Base-by-base conservation (phyloP, 2,329 filamentous ascomycete genomes). In the Lizonia empirigonia region DNA sequence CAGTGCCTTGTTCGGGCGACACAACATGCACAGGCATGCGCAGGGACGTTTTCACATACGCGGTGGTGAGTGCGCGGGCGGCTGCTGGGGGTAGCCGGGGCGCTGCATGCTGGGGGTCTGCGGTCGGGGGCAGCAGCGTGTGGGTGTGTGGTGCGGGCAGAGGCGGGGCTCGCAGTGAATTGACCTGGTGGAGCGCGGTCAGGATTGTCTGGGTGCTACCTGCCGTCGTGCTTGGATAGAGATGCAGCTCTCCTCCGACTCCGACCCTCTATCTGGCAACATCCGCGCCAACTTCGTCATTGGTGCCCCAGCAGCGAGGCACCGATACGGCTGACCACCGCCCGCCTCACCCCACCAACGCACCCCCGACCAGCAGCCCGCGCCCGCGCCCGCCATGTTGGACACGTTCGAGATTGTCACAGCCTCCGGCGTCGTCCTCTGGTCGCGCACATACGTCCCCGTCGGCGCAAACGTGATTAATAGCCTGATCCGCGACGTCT, bases 391-490 rank as follows among this genome's bases (percentile, higher is more conserved):
- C 52, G 48, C 51, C 46, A 97, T 97, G 93, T 78, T 99, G 76
- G 94, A 99, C 78, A 88, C 90, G 13, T 99, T 99, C 74, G 93
- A 99, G 76, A 94, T 99, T 61, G 77, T 99, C 55, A 97, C 93
- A 54, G 96, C 93, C 29, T 96, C 92, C 3, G 94, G 94, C 49
- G 92, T 99, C 57, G 94, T 99, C 50, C 84, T 99, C 47, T 99
- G 94, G 94, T 97, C 93, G 55, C 88, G 89, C 71, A 88, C 86
- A 20, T 96, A 93, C 73, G 85, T 87, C 46, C 82, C 88, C 2
- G 85, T 96, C 69, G 91, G 86, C 71, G 84, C 89, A 34, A 86
- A 88, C 64, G 81, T 97, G 59, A 87, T 99, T 79, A 97, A 99
- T 80, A 89, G 85, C 78, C 87, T 99, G 74, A 97, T 99, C 76